These are phyloP conservation scores for Suillus plorans DNA, from an alignment of 768 basidiomycete genomes.

Conservation along the genomic window DNA sequence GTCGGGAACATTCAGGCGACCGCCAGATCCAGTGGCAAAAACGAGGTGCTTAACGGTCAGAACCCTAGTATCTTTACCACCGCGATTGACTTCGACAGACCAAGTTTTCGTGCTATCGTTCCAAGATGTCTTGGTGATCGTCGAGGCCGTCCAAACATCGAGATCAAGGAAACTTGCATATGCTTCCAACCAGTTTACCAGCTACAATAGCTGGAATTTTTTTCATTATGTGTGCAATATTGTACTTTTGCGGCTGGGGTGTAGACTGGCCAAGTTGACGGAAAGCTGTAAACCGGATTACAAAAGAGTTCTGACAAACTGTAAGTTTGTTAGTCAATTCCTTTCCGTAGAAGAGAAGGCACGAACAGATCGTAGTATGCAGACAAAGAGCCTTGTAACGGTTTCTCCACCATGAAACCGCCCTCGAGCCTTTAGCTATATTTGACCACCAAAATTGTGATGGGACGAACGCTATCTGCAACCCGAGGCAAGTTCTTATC, in stretches of 20 bases:
- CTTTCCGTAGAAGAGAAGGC: background rate
- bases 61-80: conserved; percentile 31
- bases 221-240: background rate
- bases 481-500: conserved; percentile 52
- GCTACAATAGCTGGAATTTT: conserved; percentile 27
- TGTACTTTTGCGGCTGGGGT: conserved; percentile 49
- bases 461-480: conserved; percentile 41
- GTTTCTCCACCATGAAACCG: conserved; percentile 43
- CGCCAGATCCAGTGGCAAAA: conserved; percentile 54
- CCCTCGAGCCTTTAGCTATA: background rate
- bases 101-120: conserved; percentile 40
- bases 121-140: conserved; percentile 38
- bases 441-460: background rate
- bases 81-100: conserved; percentile 42
- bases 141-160: conserved; percentile 60
- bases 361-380: conserved; percentile 51
- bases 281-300: background rate
- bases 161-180: conserved; percentile 62
- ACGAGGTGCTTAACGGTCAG: conserved; percentile 51
- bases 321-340: background rate
- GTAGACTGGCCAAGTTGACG: conserved; percentile 54
- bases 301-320: conserved; percentile 16
- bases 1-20: conserved; percentile 43
- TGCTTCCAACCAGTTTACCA: conserved; percentile 64
- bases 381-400: conserved; percentile 39